These are phyloP conservation scores for Geosmithia putterillii DNA, from an alignment of 2,329 filamentous ascomycete genomes.

Conservation along the genomic window DNA sequence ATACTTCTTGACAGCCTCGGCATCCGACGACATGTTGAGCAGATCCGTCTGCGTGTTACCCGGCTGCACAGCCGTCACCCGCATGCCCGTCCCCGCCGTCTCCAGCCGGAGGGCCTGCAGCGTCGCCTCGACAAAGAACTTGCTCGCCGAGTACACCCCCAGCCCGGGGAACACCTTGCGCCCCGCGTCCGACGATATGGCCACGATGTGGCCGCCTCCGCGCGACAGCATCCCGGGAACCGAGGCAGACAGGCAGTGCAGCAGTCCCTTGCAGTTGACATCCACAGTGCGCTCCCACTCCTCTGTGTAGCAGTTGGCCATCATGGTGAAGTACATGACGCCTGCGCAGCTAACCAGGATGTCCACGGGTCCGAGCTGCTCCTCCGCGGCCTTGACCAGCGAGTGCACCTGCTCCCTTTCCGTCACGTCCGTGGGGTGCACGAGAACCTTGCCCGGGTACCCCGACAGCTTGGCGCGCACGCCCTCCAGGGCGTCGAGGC, in stretches of 20 bases:
- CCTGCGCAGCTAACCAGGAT: conserved; percentile 72
- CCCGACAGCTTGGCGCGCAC: conserved; percentile 49
- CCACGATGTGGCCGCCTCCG: conserved; percentile 60
- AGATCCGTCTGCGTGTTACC: conserved; percentile 67
- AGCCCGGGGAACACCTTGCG: conserved; percentile 73
- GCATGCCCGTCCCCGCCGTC: conserved; percentile 59
- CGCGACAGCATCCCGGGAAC: conserved; percentile 62
- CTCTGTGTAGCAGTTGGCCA: conserved; percentile 61
- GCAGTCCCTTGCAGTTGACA: conserved; percentile 74
- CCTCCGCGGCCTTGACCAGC: conserved; percentile 45
- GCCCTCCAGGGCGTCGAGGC: conserved; percentile 53
- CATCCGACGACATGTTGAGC: conserved; percentile 61
- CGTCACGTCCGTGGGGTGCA: conserved; percentile 62
- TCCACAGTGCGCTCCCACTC: conserved; percentile 77
- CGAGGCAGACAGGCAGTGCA: conserved; percentile 58
- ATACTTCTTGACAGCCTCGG: conserved; percentile 67
- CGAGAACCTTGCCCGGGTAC: conserved; percentile 50
- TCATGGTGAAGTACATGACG: conserved; percentile 85
- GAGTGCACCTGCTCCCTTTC: conserved; percentile 51
- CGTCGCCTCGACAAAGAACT: conserved; percentile 77
- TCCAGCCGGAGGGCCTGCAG: conserved; percentile 65
- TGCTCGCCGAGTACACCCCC: conserved; percentile 71
- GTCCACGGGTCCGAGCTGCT: conserved; percentile 59
- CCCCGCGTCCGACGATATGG: conserved; percentile 72
- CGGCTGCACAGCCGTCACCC: conserved; percentile 65